phyloP scores from a whole-genome alignment of 129 eudicot genomes.

The Erigeron canadensis region DNA sequence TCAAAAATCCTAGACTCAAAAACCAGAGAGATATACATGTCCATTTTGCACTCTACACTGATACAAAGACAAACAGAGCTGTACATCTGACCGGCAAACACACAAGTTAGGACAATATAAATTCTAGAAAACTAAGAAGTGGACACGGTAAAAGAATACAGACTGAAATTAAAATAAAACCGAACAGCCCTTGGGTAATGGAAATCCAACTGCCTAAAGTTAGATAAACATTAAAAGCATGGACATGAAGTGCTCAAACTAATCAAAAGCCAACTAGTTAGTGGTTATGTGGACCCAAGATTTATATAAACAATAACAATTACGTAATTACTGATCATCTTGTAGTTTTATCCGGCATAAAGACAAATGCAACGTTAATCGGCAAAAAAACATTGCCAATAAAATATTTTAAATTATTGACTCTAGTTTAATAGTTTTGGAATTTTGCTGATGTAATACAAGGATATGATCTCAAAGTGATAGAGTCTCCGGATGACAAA shows the following conservation, averaged over 20 bases:
- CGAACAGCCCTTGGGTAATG: not conserved
- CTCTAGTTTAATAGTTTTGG: slow-evolving; percentile 22
- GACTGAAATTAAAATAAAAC: not conserved
- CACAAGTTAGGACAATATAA: not conserved
- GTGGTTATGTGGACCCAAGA: slow-evolving; percentile 21
- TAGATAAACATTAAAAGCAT: slow-evolving; percentile 13
- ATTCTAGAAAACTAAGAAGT: not conserved
- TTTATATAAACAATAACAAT: slow-evolving; percentile 24
- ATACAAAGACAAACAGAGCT: no score
- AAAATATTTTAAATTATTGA: not conserved
- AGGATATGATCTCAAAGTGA: slow-evolving; percentile 31
- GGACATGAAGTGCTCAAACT: slow-evolving; percentile 12
- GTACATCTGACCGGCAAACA: not conserved
- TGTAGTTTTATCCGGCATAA: slow-evolving; percentile 23
- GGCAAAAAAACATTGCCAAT: not conserved
- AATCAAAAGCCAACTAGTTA: slow-evolving; percentile 18
- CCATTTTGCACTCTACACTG: not conserved
- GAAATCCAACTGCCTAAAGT: slow-evolving; percentile 8
- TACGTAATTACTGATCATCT: slow-evolving; percentile 1
- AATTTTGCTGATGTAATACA: slow-evolving; percentile 20
- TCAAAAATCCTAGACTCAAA: slow-evolving; percentile 9
- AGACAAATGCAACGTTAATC: slow-evolving; percentile 28
- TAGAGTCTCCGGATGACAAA: slow-evolving; percentile 29
- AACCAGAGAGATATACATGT: not conserved
- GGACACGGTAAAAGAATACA: slow-evolving; percentile 1